phyloP scores from a whole-genome alignment of 257 asterid genomes.

The Nicotiana tomentosiformis region DNA sequence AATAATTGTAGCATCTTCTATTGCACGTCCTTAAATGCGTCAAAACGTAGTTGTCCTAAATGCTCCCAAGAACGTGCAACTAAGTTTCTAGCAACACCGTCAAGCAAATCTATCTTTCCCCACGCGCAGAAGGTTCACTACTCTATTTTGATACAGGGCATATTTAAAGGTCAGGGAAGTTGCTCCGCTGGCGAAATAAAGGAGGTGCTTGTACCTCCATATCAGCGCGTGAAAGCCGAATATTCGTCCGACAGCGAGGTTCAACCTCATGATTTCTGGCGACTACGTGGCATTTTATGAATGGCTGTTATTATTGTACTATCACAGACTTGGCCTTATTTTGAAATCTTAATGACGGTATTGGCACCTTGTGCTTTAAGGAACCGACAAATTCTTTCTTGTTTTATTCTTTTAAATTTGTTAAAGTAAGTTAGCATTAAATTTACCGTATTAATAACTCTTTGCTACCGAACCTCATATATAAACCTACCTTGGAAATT shows the following conservation, averaged over 20 bases:
- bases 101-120: not conserved
- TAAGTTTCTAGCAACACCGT: not conserved
- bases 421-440: not conserved
- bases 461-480: not conserved
- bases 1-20: not conserved
- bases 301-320: not conserved
- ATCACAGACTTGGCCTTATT: not conserved
- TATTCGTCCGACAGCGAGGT: not conserved
- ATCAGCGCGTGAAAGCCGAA: not conserved
- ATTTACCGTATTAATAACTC: not conserved
- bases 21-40: constrained; percentile 23
- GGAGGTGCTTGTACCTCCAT: not conserved
- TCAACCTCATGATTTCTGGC: not conserved
- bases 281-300: not conserved
- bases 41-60: constrained; percentile 1
- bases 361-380: not conserved
- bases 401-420: not conserved
- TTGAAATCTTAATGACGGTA: not conserved
- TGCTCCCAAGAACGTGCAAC: constrained; percentile 18
- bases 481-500: too few relatives aligned
- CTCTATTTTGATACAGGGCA: not conserved
- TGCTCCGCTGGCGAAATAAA: too few relatives aligned
- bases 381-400: not conserved
- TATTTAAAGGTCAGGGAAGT: too few relatives aligned
- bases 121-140: not conserved